These are phyloP conservation scores for Sphaerulina vaccinii DNA, from an alignment of 2,329 filamentous ascomycete genomes.

Conservation along the genomic window DNA sequence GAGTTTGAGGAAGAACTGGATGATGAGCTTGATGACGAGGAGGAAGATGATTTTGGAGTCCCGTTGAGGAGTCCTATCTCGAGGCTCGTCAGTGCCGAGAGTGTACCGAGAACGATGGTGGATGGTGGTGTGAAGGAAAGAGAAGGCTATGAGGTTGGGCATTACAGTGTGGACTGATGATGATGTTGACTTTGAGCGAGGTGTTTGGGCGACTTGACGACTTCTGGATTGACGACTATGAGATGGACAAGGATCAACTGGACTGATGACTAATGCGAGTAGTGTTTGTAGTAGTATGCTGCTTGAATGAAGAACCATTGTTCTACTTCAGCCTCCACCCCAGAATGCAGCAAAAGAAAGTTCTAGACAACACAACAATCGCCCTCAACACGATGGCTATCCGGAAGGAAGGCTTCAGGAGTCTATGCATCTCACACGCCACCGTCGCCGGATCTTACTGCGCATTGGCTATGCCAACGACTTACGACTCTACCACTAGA, in stretches of 20 bases:
- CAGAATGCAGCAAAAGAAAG: too few relatives aligned
- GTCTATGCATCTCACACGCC: too few relatives aligned
- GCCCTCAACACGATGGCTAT: too few relatives aligned
- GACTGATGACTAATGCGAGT: not conserved
- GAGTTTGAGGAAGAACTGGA: conserved; percentile 47
- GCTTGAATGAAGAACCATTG: not conserved
- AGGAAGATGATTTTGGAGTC: conserved; percentile 58
- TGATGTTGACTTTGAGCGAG: not conserved
- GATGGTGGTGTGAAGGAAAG: not conserved
- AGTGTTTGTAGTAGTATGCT: not conserved
- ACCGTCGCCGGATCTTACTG: too few relatives aligned
- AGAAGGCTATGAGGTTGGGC: not conserved
- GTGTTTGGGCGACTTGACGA: not conserved
- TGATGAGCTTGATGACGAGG: conserved; percentile 36
- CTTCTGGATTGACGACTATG: not conserved
- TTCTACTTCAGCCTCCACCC: too few relatives aligned
- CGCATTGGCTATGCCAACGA: too few relatives aligned
- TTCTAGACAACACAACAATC: too few relatives aligned
- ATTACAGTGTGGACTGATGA: not conserved
- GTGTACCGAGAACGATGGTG: not conserved
- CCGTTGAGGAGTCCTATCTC: conserved; percentile 39
- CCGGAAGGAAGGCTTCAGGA: too few relatives aligned
- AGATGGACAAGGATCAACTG: not conserved
- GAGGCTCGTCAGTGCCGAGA: conserved; percentile 6
- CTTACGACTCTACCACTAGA: too few relatives aligned